Conservation (phyloP, 176 grass and related monocot species). For the Hordeum marinum region DNA sequence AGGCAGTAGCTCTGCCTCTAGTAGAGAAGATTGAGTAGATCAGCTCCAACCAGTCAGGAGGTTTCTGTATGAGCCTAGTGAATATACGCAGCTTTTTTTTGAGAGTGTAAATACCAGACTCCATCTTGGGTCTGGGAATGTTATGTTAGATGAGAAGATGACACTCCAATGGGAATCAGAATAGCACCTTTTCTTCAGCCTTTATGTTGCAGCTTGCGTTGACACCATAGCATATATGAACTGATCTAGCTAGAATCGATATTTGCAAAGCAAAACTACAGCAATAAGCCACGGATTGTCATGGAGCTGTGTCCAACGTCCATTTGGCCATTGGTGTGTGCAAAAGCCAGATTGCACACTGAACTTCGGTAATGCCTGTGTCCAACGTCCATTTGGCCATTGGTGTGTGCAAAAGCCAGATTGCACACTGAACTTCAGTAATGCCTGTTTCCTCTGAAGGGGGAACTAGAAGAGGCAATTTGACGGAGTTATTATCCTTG, state of each 20-base stretch:
- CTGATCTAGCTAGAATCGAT: neutral
- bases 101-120: constrained; percentile 24
- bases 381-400: too few relatives aligned
- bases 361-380: constrained; percentile 22
- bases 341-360: neutral
- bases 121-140: neutral
- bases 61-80: neutral
- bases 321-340: neutral
- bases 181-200: neutral
- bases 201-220: neutral
- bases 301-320: neutral
- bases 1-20: neutral
- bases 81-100: neutral
- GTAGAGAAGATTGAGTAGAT: constrained; percentile 8
- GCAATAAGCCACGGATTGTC: neutral
- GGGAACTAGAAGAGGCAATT: constrained; percentile 19
- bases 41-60: neutral
- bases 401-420: too few relatives aligned
- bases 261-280: neutral
- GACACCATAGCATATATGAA: neutral
- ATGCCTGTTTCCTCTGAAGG: constrained; percentile 47
- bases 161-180: neutral
- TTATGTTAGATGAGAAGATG: constrained; percentile 21
- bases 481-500: too few relatives aligned
- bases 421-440: neutral